Base-by-base conservation (phyloP, 495 filamentous ascomycete species). In the Cercophora scortea region DNA sequence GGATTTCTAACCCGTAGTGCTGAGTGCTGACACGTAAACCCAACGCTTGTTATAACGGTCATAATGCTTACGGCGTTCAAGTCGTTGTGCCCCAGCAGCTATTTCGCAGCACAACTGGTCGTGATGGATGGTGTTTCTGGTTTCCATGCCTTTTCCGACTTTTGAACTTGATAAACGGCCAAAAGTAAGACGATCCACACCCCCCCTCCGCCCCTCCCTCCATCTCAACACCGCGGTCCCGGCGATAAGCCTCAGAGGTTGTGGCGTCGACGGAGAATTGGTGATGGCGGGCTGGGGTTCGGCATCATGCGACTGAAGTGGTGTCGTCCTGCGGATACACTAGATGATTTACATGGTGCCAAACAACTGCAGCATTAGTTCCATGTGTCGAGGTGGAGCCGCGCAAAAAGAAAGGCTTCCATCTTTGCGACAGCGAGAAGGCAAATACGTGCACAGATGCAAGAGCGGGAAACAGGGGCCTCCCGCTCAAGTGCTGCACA, bases 401-500 rank as follows among this genome's bases (percentile, higher is more conserved):
- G 47, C 47, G 16, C n/a, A 47, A 25, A 18, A 19, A 43, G 19
- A 46, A 34, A 55, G 46, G 47, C 46, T 50, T 55, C 47, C 8
- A 39, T 33, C 10, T 32, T 6, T 33, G 40, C 32, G 47, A 18
- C 42, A 42, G 36, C 11, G 33, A 46, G 33, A 46, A 42, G 32
- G 18, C 13, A 15, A 51, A 36, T 39, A 52, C 25, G 32, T 38
- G 45, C 25, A 50, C 50, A 50, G 51, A 50, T 63, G 63, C 63
- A 66, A 35, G 61, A 61, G 63, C 63, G 63, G 63, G 63, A 63
- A 59, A 54, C 56, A 54, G 63, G 58, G 56, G 58, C 45, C 56
- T 59, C 57, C 53, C 53, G 53, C 55, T 40, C 51, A 46, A 41
- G 49, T 48, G 49, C 52, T 58, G 51, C 43, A 57, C 49, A 38